Percentiles rank a stretch among this genome's conserved stretches.
These are phyloP conservation scores for Cupressus sempervirens DNA, from an alignment of 75 land plant species.

Conservation along the genomic window DNA sequence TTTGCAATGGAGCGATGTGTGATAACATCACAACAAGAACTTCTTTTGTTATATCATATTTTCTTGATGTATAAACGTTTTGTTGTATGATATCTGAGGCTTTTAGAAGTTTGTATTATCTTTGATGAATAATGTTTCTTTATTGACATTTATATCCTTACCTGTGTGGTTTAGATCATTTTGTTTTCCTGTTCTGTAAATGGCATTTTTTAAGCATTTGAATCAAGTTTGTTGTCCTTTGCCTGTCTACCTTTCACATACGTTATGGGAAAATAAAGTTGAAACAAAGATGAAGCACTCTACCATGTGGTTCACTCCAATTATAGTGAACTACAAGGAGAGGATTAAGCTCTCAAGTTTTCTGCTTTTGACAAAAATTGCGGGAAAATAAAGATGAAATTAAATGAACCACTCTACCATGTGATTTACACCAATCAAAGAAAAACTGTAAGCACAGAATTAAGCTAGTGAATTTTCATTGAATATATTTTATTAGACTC, in stretches of 20 bases:
- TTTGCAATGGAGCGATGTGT: too few relatives aligned
- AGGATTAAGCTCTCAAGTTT: not conserved
- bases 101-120: too few relatives aligned
- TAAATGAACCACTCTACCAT: not conserved
- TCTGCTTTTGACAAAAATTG: not conserved
- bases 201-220: not conserved
- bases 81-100: too few relatives aligned
- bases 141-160: not conserved
- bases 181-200: not conserved
- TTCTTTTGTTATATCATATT: too few relatives aligned
- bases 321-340: not conserved
- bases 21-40: too few relatives aligned
- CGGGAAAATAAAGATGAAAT: not conserved
- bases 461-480: not conserved
- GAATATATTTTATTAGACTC: not conserved
- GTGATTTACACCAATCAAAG: not conserved
- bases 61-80: too few relatives aligned
- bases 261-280: not conserved
- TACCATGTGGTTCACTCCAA: not conserved
- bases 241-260: not conserved
- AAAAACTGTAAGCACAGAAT: not conserved
- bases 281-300: not conserved
- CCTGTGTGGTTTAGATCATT: not conserved
- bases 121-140: not conserved
- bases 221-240: not conserved